phyloP scores from a whole-genome alignment of 176 grass and related monocot genomes.

The Oryza longistaminata region DNA sequence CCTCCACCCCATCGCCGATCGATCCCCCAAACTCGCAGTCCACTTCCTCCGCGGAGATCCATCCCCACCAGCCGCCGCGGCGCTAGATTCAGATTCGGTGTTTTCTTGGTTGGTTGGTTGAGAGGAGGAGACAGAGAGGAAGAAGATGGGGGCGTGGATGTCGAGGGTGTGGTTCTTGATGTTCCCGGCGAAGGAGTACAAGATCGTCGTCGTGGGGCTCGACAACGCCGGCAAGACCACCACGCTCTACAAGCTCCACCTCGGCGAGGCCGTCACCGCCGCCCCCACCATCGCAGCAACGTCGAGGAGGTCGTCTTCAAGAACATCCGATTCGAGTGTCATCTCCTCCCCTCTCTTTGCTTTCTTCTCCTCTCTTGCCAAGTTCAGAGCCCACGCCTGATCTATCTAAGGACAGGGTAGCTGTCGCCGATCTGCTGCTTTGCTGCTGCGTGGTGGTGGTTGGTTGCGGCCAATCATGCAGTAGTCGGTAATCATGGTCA shows the following conservation, averaged over 20 bases:
- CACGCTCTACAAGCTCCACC: slow-evolving; percentile 94
- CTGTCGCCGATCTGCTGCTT: not conserved
- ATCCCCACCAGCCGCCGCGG: not conserved
- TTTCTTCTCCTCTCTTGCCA: not conserved
- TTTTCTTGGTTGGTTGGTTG: too few species aligned
- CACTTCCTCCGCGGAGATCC: not conserved
- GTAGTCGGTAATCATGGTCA: not conserved
- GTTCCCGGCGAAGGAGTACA: slow-evolving; percentile 97
- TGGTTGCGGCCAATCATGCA: too few species aligned
- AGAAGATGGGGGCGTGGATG: slow-evolving; percentile 84
- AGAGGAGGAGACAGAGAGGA: too few species aligned
- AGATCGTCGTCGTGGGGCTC: slow-evolving; percentile 94
- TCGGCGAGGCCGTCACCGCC: slow-evolving; percentile 93
- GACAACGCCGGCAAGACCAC: slow-evolving; percentile 99
- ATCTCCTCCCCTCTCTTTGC: not conserved
- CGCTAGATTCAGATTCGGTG: slow-evolving; percentile 39
- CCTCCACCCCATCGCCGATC: not conserved
- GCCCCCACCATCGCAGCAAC: slow-evolving; percentile 95
- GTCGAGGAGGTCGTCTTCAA: slow-evolving; percentile 99
- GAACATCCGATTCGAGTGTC: slow-evolving; percentile 97
- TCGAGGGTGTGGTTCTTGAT: slow-evolving; percentile 96
- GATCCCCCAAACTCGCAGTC: not conserved
- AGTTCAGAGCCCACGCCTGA: not conserved
- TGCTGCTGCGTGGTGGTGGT: not conserved
- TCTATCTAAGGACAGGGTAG: not conserved